Conservation (phyloP, 1,284 basidiomycete genomes). For the Pseudozyma sp. region DNA sequence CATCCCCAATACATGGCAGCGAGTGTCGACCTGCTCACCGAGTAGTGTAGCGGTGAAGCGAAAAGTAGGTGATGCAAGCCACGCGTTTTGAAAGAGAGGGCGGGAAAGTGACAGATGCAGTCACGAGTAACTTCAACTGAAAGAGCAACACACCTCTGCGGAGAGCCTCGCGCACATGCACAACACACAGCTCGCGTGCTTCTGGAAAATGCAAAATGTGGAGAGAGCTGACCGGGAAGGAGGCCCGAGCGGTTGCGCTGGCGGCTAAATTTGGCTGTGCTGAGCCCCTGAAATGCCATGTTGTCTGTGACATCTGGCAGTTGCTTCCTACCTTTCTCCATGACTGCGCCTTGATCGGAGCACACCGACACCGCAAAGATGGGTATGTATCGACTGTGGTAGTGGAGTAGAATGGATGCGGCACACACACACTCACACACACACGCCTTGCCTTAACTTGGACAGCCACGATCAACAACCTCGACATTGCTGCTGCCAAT, state of each 20-base stretch:
- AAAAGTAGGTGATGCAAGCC: too few species aligned
- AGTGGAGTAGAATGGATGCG: too few species aligned
- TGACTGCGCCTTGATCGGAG: not conserved
- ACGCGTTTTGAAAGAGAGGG: not conserved
- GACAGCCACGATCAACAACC: constrained; percentile 13
- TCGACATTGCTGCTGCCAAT: constrained; percentile 32
- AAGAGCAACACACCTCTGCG: too few species aligned
- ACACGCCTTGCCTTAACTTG: not conserved
- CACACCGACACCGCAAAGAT: too few species aligned
- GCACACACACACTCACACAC: not conserved
- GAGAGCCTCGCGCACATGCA: not conserved
- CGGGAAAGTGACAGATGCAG: too few species aligned
- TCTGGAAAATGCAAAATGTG: not conserved
- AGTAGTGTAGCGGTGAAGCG: too few species aligned
- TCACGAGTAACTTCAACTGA: too few species aligned
- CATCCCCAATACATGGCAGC: too few species aligned
- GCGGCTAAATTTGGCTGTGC: constrained; percentile 1
- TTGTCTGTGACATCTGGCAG: not conserved
- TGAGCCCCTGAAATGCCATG: not conserved
- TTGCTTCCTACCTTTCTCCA: not conserved
- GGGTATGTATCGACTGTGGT: too few species aligned
- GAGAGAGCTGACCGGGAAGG: not conserved
- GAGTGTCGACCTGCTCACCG: too few species aligned
- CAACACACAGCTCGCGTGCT: not conserved
- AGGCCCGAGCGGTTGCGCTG: not conserved